Base-by-base conservation (phyloP, 2,329 filamentous ascomycete genomes). In the Exophiala bonariae region DNA sequence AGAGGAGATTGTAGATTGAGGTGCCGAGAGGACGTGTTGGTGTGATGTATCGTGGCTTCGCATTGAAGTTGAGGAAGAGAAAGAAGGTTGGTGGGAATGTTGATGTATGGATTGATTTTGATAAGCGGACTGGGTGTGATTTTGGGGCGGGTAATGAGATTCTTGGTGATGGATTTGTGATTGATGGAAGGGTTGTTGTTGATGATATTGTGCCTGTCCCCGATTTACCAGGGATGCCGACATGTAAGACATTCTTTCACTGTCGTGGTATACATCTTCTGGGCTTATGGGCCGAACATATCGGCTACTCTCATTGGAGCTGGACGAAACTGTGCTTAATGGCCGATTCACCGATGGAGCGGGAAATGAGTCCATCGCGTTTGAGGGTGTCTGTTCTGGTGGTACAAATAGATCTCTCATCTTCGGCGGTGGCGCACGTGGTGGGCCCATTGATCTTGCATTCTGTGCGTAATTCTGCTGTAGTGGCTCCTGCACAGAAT, bases 201-300 rank as follows among this genome's bases (percentile, higher is more conserved):
- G 46, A 5, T 34, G 37, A 4, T 50, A 38, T 32, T 51, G 52
- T 16, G 54, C 48, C 65, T 63, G 63, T 66, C 54, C 50, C 22
- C 55, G 64, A 13, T 67, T 67, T 41, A 71, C 63, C 32, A 68
- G 59, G 7, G 73, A 72, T 5, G 66, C 64, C 46, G 67, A 72
- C 63, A 73, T 68, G 44, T 73, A 73, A 1, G 72, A 74, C 61
- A 63, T 65, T 38, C 68, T 66, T 57, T 74, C 71, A 19, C 74
- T 71, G 60, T 92, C 89, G 59, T 92, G 85, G 61, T 95, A 96
- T 0, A 89, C 85, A 59, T 96, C 92, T 60, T 96, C 92, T 0
- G 88, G 87, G 50, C 72, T 73, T 37, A 82, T 70, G 28, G 79
- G 78, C 9, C 81, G 74, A 7, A 85, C 76, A 38, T 52, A 58